Evolutionary conservation across 2,329 filamentous ascomycete species (phyloP), one percentile per base, ranked within the genome.

Genomic region (Cordyceps cicadae): DNA sequence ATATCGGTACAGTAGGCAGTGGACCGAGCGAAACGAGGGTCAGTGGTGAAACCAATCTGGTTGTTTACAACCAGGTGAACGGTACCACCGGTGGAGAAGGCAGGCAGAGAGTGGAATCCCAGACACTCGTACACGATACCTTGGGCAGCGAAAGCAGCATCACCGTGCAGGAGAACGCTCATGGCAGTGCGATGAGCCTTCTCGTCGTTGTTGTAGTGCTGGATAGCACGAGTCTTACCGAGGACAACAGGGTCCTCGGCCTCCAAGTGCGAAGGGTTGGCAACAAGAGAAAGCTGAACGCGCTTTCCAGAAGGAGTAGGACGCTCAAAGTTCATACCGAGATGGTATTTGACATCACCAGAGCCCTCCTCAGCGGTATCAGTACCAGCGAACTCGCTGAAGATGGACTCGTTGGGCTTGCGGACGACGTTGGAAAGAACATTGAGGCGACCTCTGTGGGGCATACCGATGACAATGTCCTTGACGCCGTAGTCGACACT

Each of bases 271-370:
- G 94, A 99, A 45, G 94, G 94, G 76, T 99, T 99, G 78, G 94
- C 94, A 63, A 99, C 94, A 55, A 99, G 86, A 64, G 94, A 99
- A 59, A 99, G 86, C 80, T 99, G 94, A n/a, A 99, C 94, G 65
- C 94, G 94, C 85, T 97, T 97, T 69, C 94, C 94, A 49, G 93
- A 97, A 62, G 94, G 94, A 11, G 94, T 99, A 59, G 94, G 94
- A 65, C 94, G 91, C 81, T 99, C 94, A 68, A 99, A 99, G 82
- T 99, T 99, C 94, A 99, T 99, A 72, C 94, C 94, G 70, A 99
- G 81, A 80, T 99, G 94, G 80, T 99, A 99, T 79, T 99, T 99
- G 77, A 99, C 94, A 75, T 99, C 94, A 70, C 94, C 94, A 62
- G 94, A 97, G 63, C 94, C 94, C 78, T 99, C 94, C 67, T 90